These are phyloP conservation scores for Sporothrix curviconia DNA, from an alignment of 2,329 filamentous ascomycete genomes.

Conservation along the genomic window DNA sequence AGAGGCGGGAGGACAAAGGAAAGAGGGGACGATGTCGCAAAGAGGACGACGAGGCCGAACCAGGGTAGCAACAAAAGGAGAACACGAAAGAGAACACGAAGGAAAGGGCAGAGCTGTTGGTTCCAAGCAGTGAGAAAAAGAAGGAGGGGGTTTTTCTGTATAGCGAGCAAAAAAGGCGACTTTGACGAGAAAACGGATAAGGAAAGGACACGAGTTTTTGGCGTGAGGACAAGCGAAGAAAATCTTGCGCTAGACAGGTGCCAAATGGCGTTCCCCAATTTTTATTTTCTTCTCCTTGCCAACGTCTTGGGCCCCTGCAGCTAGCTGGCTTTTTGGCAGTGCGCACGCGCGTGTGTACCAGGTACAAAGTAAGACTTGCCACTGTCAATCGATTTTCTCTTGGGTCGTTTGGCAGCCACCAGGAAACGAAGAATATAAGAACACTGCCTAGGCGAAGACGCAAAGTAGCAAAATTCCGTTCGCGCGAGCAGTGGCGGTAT, in stretches of 20 bases:
- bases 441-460: too few species aligned
- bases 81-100: too few species aligned
- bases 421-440: background rate
- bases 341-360: background rate
- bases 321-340: background rate
- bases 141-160: background rate
- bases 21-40: too few species aligned
- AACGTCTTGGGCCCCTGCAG: background rate
- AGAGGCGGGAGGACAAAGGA: background rate
- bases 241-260: constrained; percentile 16
- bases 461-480: too few species aligned
- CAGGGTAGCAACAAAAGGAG: background rate
- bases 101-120: background rate
- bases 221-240: constrained; percentile 2
- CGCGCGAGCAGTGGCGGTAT: too few species aligned
- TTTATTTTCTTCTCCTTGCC: constrained; percentile 11
- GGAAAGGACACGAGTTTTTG: constrained; percentile 15
- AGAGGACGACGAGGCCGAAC: too few species aligned
- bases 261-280: constrained; percentile 17
- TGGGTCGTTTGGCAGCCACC: background rate
- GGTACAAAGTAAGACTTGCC: too few species aligned
- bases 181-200: constrained; percentile 6
- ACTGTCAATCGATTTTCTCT: background rate
- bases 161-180: constrained; percentile 1
- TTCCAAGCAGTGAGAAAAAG: background rate